phyloP scores from a whole-genome alignment of 768 basidiomycete species.

The Agrocybe praecox region DNA sequence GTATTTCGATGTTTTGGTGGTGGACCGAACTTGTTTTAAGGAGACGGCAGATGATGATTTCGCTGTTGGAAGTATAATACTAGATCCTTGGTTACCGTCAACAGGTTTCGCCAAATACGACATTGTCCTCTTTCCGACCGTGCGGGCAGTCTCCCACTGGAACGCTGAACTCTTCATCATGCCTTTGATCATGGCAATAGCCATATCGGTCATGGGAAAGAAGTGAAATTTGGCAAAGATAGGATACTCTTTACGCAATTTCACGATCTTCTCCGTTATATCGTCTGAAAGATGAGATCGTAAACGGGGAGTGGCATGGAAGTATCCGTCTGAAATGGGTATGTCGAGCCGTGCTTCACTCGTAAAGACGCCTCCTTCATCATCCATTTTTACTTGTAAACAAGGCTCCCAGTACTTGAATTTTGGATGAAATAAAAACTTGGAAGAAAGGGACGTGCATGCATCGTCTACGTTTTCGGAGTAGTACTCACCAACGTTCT shows the following conservation, averaged over 20 bases:
- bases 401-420: not conserved
- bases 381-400: not conserved
- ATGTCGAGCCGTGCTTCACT: not conserved
- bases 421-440: not conserved
- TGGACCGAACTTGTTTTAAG: not conserved
- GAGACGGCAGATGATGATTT: not conserved
- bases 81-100: too few relatives aligned
- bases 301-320: not conserved
- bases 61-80: not conserved
- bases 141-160: not conserved
- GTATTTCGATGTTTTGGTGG: not conserved
- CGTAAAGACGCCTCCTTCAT: too few relatives aligned
- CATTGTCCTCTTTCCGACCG: not conserved
- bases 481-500: not conserved
- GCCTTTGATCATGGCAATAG: not conserved
- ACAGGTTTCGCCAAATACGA: too few relatives aligned
- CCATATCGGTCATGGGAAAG: constrained; percentile 3
- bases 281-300: not conserved
- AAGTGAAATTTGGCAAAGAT: constrained; percentile 4
- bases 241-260: not conserved
- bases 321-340: not conserved
- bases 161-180: not conserved
- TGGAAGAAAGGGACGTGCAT: not conserved
- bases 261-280: not conserved
- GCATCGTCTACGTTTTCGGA: not conserved